Evolutionary conservation across 2,329 filamentous ascomycete species (phyloP).

Genomic region (Penicillium crustosum): DNA sequence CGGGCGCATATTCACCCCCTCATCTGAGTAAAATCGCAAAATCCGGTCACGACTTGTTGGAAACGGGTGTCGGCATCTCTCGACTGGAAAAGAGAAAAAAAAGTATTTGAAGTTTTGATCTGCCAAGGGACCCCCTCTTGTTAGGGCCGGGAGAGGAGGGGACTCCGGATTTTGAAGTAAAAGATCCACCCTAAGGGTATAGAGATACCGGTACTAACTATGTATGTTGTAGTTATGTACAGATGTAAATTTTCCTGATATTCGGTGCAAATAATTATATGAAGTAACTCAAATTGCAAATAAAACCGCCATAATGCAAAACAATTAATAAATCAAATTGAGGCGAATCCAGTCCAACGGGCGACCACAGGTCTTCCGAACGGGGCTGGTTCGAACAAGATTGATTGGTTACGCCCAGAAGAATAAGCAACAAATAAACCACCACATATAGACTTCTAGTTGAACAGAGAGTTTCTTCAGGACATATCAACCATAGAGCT

Average conservation of each 20-base stretch:
- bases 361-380: neutral
- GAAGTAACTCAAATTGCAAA: neutral
- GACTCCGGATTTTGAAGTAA: neutral
- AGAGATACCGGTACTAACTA: neutral
- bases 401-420: neutral
- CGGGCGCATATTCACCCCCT: constrained; percentile 14
- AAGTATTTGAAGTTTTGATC: neutral
- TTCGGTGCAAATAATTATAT: neutral
- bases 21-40: neutral
- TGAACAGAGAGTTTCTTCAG: neutral
- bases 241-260: neutral
- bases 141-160: neutral
- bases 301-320: constrained; percentile 5
- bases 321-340: neutral
- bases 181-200: neutral
- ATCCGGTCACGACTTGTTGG: neutral
- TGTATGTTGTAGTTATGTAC: no score
- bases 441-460: constrained; percentile 7
- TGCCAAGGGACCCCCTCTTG: neutral
- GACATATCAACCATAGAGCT: constrained; percentile 37
- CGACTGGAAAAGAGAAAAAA: neutral
- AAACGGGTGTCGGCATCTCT: neutral
- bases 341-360: neutral
- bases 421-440: constrained; percentile 1
- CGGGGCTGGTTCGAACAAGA: neutral